Evolutionary conservation across 208 protist genomes (phyloP), one percentile per base, ranked within the genome.

Genomic region (Trypanosoma avium): DNA sequence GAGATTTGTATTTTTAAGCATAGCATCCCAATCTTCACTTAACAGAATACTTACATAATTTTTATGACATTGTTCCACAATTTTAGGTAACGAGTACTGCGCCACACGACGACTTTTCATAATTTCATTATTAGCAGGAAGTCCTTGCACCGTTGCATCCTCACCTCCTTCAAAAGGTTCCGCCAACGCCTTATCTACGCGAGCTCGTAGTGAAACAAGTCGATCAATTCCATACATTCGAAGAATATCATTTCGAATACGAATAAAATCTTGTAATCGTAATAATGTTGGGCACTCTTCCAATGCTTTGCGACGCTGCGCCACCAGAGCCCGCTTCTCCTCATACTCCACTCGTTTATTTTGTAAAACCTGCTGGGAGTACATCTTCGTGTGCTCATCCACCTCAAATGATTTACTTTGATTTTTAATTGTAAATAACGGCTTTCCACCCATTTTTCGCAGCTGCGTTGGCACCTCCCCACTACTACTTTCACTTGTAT

Each of bases 321-420:
- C 75, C 19, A 84, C 84, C 40, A 74, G 65, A 35, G 73, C 75
- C 32, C 87, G 84, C 62, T 87, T 82, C 70, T 94, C 74, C 72
- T 90, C 87, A 74, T 94, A 89, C 75, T 91, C 82, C 15, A 89
- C 87, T 36, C 79, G 84, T 61, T 91, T 89, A 72, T 90, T 89
- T 73, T 91, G 81, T 61, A 93, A 74, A 48, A 93, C 86, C 67
- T 93, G 83, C 62, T 93, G 86, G 50, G 79, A 88, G 70, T 77
- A 93, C 86, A 93, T 93, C 70, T 93, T 93, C 47, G 73, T 93
- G 72, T 93, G 82, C 63, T 82, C 73, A 56, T 93, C 86, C 43
- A 93, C 86, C 60, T 78, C 74, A 61, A 93, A 93, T 24, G 66
- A 42, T 62, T 79, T 79, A 32, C 30, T 43, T 29, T 30, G 22